Evolutionary conservation across 257 asterid species (phyloP), one percentile per base, ranked within the genome.

Genomic region (Solanum megistacrolobum): DNA sequence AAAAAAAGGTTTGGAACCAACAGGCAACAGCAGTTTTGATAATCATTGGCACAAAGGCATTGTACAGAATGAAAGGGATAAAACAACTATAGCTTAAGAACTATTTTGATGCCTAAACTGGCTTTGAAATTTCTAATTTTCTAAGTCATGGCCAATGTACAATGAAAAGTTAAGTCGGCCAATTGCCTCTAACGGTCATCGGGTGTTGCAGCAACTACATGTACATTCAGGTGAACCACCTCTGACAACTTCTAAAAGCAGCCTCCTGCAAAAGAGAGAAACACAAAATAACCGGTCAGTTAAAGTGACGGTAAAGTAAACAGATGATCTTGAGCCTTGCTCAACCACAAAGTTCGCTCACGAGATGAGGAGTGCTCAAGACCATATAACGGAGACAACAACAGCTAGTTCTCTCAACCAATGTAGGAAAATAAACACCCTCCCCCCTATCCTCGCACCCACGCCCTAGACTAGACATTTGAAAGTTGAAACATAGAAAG

Each of bases 151-250:
- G 29, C 7, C 72, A 88, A 87, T 86, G 27, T 86, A 46, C 85
- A 72, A 74, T 89, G 88, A 90, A 71, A 84, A 41, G 86, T 84
- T 55, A 78, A 48, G 86, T 88, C 87, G 84, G 91, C 79, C 52
- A 81, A 35, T 68, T 52, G 87, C 87, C 36, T 43, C 60, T 48
- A 82, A 48, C 83, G 85, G 85, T 89, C 48, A 89, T 86, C 83
- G 79, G 90, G 86, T 83, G 89, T 85, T 83, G 86, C 88, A 89
- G 86, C 89, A 72, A 72, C 87, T 87, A 91, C 92, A 89, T 85
- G 90, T 89, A 91, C 92, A 86, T 72, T 84, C 86, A 87, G 88
- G 79, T 74, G 65, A 87, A 86, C 88, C 87, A 36, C 88, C 90
- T 36, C 86, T 41, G 41, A 73, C 88, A 75, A 85, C 72, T 83